phyloP scores from a whole-genome alignment of 495 filamentous ascomycete genomes.

The Trichocladium antarcticum region DNA sequence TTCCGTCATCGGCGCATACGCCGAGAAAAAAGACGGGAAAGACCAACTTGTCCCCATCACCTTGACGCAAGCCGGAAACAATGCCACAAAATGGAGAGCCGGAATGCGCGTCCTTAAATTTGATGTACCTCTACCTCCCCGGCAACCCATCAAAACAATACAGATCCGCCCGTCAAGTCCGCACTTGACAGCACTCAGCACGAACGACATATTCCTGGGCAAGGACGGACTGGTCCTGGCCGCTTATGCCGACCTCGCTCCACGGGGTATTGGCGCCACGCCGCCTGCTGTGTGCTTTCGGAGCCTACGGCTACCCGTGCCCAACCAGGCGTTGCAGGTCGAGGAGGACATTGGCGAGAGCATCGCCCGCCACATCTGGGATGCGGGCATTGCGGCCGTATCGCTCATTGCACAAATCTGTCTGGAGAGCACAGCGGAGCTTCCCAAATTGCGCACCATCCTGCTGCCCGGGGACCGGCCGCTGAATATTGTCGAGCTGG shows the following conservation, averaged over 20 bases:
- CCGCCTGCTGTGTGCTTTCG: conserved; percentile 26
- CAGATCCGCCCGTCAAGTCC: conserved; percentile 29
- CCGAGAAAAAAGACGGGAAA: conserved; percentile 37
- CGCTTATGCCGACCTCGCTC: conserved; percentile 26
- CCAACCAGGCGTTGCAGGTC: conserved; percentile 33
- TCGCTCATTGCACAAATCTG: conserved; percentile 29
- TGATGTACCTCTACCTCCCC: conserved; percentile 21
- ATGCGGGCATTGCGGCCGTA: conserved; percentile 35
- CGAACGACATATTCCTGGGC: conserved; percentile 19
- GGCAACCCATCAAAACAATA: conserved; percentile 21
- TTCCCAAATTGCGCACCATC: conserved; percentile 12
- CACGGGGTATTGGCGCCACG: not conserved
- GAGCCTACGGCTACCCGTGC: conserved; percentile 22
- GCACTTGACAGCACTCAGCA: conserved; percentile 20
- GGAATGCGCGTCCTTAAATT: conserved; percentile 36
- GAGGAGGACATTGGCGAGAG: conserved; percentile 92
- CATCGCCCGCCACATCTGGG: conserved; percentile 93
- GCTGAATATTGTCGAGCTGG: conserved; percentile 62
- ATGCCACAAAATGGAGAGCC: conserved; percentile 24
- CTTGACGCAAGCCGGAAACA: conserved; percentile 6
- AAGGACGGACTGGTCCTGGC: conserved; percentile 29
- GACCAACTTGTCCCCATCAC: conserved; percentile 29
- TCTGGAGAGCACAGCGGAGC: not conserved
- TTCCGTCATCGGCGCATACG: conserved; percentile 36
- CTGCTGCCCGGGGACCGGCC: conserved; percentile 3